Conservation (phyloP, 768 basidiomycete genomes). For the Leccinum subgranulosum region DNA sequence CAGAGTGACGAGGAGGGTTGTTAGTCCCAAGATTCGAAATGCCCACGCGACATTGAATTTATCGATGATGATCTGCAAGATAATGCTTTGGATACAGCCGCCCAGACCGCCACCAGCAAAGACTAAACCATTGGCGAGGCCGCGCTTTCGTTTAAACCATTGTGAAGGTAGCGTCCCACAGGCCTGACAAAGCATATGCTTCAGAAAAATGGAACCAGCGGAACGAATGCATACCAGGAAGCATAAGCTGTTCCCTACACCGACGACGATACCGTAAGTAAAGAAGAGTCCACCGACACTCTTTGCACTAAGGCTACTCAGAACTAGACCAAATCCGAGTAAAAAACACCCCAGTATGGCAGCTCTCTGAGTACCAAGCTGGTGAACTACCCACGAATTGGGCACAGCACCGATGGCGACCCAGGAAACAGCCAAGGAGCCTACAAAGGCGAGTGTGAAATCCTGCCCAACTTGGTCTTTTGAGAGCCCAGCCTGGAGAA, state of each 20-base stretch:
- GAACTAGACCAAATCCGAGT: constrained; percentile 27
- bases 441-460: constrained; percentile 31
- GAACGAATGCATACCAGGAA: constrained; percentile 18
- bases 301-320: constrained; percentile 4
- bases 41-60: constrained; percentile 30
- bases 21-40: constrained; percentile 30
- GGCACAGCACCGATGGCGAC: constrained; percentile 29
- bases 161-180: constrained; percentile 35
- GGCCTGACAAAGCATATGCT: neutral
- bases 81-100: constrained; percentile 29
- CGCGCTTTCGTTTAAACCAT: constrained; percentile 33
- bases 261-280: constrained; percentile 29
- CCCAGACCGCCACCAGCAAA: constrained; percentile 33
- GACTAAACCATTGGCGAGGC: constrained; percentile 35
- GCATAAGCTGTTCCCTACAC: constrained; percentile 27
- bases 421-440: constrained; percentile 28
- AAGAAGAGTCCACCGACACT: constrained; percentile 20
- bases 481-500: constrained; percentile 31
- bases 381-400: constrained; percentile 29
- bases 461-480: constrained; percentile 22
- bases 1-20: constrained; percentile 25
- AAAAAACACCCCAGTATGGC: constrained; percentile 28
- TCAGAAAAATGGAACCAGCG: neutral
- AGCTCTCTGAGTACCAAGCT: constrained; percentile 28
- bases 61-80: constrained; percentile 27